Base-by-base conservation (phyloP, 495 filamentous ascomycete species). In the Paragyromitra xinjiangensis region DNA sequence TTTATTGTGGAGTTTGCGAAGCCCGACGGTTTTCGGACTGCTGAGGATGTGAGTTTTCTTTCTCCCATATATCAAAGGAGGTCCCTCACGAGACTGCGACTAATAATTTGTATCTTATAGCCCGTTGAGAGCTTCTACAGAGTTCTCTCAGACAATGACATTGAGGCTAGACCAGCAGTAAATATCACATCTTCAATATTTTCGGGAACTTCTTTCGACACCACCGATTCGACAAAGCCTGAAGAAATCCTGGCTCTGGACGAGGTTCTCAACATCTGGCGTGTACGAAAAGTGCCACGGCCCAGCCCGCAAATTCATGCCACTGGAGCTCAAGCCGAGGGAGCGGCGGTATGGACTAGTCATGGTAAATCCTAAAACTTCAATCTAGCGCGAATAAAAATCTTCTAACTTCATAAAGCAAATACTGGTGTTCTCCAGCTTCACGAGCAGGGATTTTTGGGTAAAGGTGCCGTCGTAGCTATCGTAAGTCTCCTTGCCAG, bases 141-240 rank as follows among this genome's bases (percentile, higher is more conserved):
- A n/a, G 42, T 55, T 53, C 79, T 81, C 29, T 71, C 71, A 2
- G 66, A 70, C 6, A 66, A 81, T 6, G 61, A 80, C 12, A 81
- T 81, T 4, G 42, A 81, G 64, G 78, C 59, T 14, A 81, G 37
- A 29, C 78, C 78, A 59, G 67, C 40, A 48, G 26, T 81, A 29
- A 81, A 81, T 65, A 81, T 81, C 26, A 78, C 79, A 39, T 80
- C 78, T n/a, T 63, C 66, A 19, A 14, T 81, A 39, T 81, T 81
- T 39, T 50, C 75, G 12, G 79, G 79, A 58, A 68, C 78, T 50
- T 81, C 79, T 51, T 81, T 81, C 67, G 65, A 77, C 34, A 66
- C 51, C 8, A 16, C 50, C 22, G 9, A 39, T 6, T 58, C 53
- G 0, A 81, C 64, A 48, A 81, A 71, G 6, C 53, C 72, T 6